Conservation (phyloP, 768 basidiomycete genomes). For the Obba rivulosa region DNA sequence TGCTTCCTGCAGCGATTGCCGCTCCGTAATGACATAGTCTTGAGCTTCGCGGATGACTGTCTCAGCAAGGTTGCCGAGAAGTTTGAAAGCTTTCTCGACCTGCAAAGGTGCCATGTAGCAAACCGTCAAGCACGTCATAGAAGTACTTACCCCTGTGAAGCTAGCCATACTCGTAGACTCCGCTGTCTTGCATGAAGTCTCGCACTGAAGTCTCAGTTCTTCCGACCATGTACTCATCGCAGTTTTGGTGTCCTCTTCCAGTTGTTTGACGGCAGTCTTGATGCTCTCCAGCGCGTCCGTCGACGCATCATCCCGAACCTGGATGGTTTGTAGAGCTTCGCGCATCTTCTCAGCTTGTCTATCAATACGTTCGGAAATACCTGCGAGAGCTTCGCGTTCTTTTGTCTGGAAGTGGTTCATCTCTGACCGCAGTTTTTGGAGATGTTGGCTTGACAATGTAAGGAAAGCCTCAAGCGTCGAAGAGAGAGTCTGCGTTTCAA, state of each 20-base stretch:
- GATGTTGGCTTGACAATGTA: slow-evolving; percentile 48
- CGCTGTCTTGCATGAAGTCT: slow-evolving; percentile 42
- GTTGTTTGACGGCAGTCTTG: slow-evolving; percentile 45
- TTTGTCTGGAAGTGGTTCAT: slow-evolving; percentile 50
- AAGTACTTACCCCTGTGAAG: slow-evolving; percentile 37
- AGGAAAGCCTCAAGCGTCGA: slow-evolving; percentile 58
- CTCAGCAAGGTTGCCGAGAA: slow-evolving; percentile 57
- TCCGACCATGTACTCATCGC: slow-evolving; percentile 54
- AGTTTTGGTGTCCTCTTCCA: slow-evolving; percentile 45
- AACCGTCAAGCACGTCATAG: neutral
- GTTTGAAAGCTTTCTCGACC: slow-evolving; percentile 53
- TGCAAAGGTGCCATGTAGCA: slow-evolving; percentile 11
- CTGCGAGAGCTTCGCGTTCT: slow-evolving; percentile 48
- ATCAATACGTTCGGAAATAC: slow-evolving; percentile 49
- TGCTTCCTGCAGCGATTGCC: slow-evolving; percentile 43
- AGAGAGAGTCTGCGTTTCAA: slow-evolving; percentile 48
- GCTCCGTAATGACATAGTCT: slow-evolving; percentile 51
- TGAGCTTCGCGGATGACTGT: slow-evolving; percentile 52
- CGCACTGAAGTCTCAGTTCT: slow-evolving; percentile 43
- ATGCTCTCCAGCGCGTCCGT: slow-evolving; percentile 45
- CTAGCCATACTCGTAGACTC: slow-evolving; percentile 38
- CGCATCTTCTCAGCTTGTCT: slow-evolving; percentile 52
- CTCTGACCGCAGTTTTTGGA: slow-evolving; percentile 48
- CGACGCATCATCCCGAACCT: slow-evolving; percentile 50
- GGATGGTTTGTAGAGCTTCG: slow-evolving; percentile 47